Evolutionary conservation across 75 land plant species (phyloP), one percentile per base, ranked within the genome.

Genomic region (Pinus albicaulis): DNA sequence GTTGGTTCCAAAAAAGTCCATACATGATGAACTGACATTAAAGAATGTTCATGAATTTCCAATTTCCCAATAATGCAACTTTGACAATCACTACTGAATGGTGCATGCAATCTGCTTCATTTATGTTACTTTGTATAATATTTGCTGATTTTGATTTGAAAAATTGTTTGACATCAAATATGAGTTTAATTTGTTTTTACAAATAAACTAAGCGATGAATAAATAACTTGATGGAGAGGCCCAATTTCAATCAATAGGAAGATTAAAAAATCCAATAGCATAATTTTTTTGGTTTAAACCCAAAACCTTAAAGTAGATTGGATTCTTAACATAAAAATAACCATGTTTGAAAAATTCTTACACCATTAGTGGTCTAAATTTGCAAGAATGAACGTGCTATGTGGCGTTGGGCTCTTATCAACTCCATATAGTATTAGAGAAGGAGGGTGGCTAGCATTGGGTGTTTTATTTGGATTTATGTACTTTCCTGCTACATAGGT

Each of bases 371-470:
- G 23, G 44, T 44, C 16, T 2, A 8, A n/a, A 2, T 81, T 58
- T 72, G 16, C 83, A 93, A 92, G 92, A 10, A 80, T 89, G 17
- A 93, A 93, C 80, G 92, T 91, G 10, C 77, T 93, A 3, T 89
- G 91, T 76, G 96, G 96, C n/a, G 94, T 93, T 58, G 96, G 96
- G 75, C 81, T 93, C 12, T 82, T 93, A 7, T 84, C 96, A 5
- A 89, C 96, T 1, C 90, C 96, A 22, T 93, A 91, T 83, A 92
- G 90, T n/a, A 84, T 86, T 7, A 89, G 83, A 55, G n/a, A n/a
- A n/a, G 85, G 92, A 62, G 93, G 96, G 36, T 91, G 91, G 92
- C 1, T 84, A 41, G 86, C 90, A 10, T 79, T 93, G 19, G 70
- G 76, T 22, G 75, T 91, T 4, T 77, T 93, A 62, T 59, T 89